A percentile compares a stretch with the other conserved stretches of the same genome.
These are phyloP conservation scores for Mycena citricolor DNA, from an alignment of 1,284 basidiomycete species.

Conservation along the genomic window DNA sequence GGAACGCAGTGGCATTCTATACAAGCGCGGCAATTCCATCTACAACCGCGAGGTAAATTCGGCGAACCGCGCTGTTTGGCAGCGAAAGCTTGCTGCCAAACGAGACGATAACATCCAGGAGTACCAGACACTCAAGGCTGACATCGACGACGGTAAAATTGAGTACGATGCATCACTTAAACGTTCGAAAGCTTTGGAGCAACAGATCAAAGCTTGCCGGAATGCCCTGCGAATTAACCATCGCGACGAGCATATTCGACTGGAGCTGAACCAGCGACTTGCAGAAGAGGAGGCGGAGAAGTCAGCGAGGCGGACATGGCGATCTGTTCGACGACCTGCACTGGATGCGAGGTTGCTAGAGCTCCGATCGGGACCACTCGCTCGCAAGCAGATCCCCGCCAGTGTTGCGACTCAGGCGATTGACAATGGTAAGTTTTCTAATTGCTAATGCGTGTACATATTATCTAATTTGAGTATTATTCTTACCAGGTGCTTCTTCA, in stretches of 20 bases:
- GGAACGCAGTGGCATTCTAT: not conserved
- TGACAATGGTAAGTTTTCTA: too few relatives aligned
- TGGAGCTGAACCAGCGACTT: not conserved
- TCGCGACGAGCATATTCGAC: slow-evolving; percentile 1
- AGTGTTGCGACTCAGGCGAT: too few relatives aligned
- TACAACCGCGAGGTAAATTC: slow-evolving; percentile 6
- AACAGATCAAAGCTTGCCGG: not conserved
- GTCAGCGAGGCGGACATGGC: slow-evolving; percentile 1
- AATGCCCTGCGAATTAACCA: slow-evolving; percentile 3
- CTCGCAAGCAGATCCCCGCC: too few relatives aligned
- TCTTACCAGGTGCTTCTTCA: too few relatives aligned
- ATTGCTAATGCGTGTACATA: too few relatives aligned
- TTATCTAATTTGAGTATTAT: too few relatives aligned
- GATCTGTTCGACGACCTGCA: too few relatives aligned
- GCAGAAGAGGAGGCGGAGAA: slow-evolving; percentile 9
- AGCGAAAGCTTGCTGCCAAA: not conserved
- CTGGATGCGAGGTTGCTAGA: too few relatives aligned
- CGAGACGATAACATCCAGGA: slow-evolving; percentile 4
- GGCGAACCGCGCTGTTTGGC: slow-evolving; percentile 4
- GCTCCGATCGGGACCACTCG: too few relatives aligned
- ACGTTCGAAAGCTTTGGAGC: not conserved
- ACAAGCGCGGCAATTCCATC: slow-evolving; percentile 2
- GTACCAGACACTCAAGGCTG: slow-evolving; percentile 2
- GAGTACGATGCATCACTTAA: slow-evolving; percentile 1
- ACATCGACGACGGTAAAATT: not conserved